Conservation (phyloP, 805 yeast species). For the Candida peoriensis region DNA sequence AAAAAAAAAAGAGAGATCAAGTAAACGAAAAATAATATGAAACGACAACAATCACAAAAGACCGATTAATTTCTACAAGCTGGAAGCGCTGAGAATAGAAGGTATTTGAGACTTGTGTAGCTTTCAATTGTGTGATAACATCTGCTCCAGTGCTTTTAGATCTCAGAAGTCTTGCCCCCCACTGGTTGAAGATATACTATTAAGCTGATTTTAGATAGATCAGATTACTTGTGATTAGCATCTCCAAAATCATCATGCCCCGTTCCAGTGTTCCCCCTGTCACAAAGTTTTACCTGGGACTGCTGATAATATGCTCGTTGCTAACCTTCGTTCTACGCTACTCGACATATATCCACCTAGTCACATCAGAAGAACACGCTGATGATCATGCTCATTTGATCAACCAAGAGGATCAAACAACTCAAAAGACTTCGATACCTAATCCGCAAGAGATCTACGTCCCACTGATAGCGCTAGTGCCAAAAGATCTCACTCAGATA, state of each 20-base stretch:
- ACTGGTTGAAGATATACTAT: too few species aligned
- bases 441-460: conserved; percentile 43
- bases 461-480: conserved; percentile 46
- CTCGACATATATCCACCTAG: conserved; percentile 24
- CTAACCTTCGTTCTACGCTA: conserved; percentile 28
- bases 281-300: conserved; percentile 23
- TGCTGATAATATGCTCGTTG: conserved; percentile 20
- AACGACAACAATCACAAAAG: too few species aligned
- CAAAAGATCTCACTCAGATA: conserved; percentile 32
- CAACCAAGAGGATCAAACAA: conserved; percentile 4
- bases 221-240: neutral
- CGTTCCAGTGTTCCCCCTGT: conserved; percentile 27
- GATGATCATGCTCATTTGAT: conserved; percentile 20
- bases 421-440: conserved; percentile 20
- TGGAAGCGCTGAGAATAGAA: too few species aligned
- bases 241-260: conserved; percentile 7
- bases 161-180: too few species aligned
- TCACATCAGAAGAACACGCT: conserved; percentile 18
- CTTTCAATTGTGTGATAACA: too few species aligned
- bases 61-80: too few species aligned
- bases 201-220: neutral
- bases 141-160: too few species aligned
- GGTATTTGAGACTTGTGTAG: too few species aligned
- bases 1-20: too few species aligned
- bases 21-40: too few species aligned